These are phyloP conservation scores for Myxozyma melibiosi DNA, from an alignment of 805 yeast genomes.

Conservation along the genomic window DNA sequence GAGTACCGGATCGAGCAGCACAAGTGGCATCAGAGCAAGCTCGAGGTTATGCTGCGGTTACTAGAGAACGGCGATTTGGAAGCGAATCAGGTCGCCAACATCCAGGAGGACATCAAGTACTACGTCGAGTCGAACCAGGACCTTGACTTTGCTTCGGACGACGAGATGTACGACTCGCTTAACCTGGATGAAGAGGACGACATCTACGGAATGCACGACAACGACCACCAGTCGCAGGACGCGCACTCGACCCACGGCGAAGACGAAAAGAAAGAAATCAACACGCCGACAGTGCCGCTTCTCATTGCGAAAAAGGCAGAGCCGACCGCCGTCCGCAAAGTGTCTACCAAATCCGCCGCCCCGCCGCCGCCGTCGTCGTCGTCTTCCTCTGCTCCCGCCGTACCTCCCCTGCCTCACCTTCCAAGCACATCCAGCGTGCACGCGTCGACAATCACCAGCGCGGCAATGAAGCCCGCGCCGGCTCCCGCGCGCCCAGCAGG, in stretches of 20 bases:
- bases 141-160: constrained; percentile 90
- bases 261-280: constrained; percentile 20
- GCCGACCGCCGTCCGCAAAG: constrained; percentile 31
- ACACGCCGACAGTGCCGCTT: constrained; percentile 7
- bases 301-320: constrained; percentile 3
- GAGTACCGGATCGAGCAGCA: constrained; percentile 70
- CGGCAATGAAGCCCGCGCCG: constrained; percentile 53
- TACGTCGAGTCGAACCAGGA: constrained; percentile 93
- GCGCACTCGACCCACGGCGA: constrained; percentile 31
- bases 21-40: constrained; percentile 71
- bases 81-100: constrained; percentile 71
- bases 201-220: constrained; percentile 43
- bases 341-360: constrained; percentile 25
- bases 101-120: constrained; percentile 87
- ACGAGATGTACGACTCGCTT: constrained; percentile 84
- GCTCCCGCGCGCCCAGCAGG: constrained; percentile 57
- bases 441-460: neutral
- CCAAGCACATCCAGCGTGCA: neutral
- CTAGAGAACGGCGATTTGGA: constrained; percentile 80
- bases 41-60: constrained; percentile 75
- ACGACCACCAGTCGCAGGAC: constrained; percentile 26
- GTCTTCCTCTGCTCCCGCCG: neutral
- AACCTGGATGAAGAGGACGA: constrained; percentile 63
- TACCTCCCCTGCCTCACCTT: neutral
- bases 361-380: constrained; percentile 28